Evolutionary conservation across 495 filamentous ascomycete genomes (phyloP).

Genomic region (Penicillium canariense): DNA sequence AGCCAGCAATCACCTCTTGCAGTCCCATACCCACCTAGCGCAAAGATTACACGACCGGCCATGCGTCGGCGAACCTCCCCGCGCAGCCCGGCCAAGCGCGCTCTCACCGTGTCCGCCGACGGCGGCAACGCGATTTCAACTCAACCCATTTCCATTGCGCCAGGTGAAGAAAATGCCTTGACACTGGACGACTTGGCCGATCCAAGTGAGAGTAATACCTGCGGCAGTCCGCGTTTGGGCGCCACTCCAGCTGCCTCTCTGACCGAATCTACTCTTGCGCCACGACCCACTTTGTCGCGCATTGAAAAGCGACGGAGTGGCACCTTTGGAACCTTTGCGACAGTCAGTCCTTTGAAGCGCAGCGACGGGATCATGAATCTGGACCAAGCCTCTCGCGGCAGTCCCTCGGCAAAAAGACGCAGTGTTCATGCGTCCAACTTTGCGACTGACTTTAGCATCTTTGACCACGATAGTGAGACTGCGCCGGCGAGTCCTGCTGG

Average conservation of each 20-base stretch:
- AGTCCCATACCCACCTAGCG: slow-evolving; percentile 51
- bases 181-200: slow-evolving; percentile 24
- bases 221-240: slow-evolving; percentile 40
- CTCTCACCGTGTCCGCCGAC: slow-evolving; percentile 64
- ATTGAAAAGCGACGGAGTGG: slow-evolving; percentile 50
- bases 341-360: slow-evolving; percentile 86
- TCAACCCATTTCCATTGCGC: slow-evolving; percentile 34
- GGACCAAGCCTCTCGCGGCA: slow-evolving; percentile 72
- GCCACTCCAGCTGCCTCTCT: slow-evolving; percentile 35
- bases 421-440: slow-evolving; percentile 70
- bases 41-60: slow-evolving; percentile 45
- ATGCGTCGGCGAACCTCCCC: slow-evolving; percentile 62
- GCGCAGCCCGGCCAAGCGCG: slow-evolving; percentile 73
- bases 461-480: slow-evolving; percentile 49
- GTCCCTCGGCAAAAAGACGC: slow-evolving; percentile 81
- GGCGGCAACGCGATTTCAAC: slow-evolving; percentile 63
- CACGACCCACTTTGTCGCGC: slow-evolving; percentile 43
- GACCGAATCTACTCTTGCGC: slow-evolving; percentile 45
- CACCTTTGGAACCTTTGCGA: slow-evolving; percentile 48
- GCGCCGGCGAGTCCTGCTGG: slow-evolving; percentile 26
- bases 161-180: slow-evolving; percentile 57
- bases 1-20: slow-evolving; percentile 51
- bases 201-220: slow-evolving; percentile 26
- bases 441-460: slow-evolving; percentile 65
- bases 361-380: slow-evolving; percentile 88